These are phyloP conservation scores for Beta lomatogona DNA, from an alignment of 179 eudicot species.

Conservation along the genomic window DNA sequence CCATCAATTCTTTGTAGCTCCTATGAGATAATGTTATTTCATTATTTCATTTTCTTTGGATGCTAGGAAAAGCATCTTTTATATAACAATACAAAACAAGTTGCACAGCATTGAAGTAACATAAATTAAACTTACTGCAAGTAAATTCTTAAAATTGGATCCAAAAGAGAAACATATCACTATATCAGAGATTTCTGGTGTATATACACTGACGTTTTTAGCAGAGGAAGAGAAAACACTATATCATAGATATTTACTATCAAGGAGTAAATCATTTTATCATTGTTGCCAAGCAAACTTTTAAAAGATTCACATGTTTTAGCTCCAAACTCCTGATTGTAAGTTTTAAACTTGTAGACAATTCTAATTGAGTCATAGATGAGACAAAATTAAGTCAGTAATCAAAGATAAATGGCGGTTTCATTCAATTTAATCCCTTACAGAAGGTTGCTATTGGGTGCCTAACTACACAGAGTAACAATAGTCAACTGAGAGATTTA, in stretches of 20 bases:
- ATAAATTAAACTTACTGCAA: background rate
- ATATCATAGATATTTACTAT: background rate
- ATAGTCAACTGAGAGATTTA: background rate
- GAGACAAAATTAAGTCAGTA: background rate
- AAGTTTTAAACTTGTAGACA: background rate
- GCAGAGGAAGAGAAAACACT: background rate
- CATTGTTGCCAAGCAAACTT: background rate
- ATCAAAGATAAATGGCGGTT: background rate
- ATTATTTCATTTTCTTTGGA: background rate
- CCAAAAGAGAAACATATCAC: background rate
- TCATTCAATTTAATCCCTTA: background rate
- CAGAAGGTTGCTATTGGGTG: background rate
- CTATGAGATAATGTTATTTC: slow-evolving; percentile 30
- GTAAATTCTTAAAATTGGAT: background rate
- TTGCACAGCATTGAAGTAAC: background rate
- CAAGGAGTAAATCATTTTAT: background rate
- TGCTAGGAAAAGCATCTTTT: background rate
- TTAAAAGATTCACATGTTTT: background rate
- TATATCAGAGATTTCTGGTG: background rate
- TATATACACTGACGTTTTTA: too few species aligned
- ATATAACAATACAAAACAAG: background rate
- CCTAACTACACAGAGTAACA: background rate
- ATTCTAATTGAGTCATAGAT: background rate
- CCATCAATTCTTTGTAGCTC: slow-evolving; percentile 81
- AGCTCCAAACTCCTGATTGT: too few species aligned